phyloP scores from a whole-genome alignment of 129 eudicot species.

The Flaveria ramosissima region DNA sequence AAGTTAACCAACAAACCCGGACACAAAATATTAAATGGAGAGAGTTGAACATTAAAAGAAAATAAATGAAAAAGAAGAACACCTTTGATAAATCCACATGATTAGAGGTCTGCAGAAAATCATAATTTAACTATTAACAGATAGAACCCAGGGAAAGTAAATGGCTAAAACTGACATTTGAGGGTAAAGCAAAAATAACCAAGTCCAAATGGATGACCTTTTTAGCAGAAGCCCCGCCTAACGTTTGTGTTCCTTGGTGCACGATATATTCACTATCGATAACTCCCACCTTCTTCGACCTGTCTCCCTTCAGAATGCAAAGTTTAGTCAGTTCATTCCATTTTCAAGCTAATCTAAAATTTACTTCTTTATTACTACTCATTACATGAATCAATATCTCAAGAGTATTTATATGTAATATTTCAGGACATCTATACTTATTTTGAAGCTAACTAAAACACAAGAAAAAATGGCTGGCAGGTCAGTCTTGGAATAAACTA shows the following conservation, averaged over 20 bases:
- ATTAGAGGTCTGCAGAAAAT: slow-evolving; percentile 46
- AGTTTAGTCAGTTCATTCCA: not conserved
- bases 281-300: slow-evolving; percentile 75
- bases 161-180: not conserved
- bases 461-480: not conserved
- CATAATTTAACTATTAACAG: not conserved
- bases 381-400: not conserved
- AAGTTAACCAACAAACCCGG: not conserved
- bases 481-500: no score
- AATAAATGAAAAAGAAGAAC: slow-evolving; percentile 5
- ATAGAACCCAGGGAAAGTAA: not conserved
- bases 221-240: slow-evolving; percentile 73
- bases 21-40: not conserved
- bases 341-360: slow-evolving; percentile 28
- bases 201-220: slow-evolving; percentile 45
- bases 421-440: not conserved
- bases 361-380: not conserved
- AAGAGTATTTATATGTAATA: not conserved
- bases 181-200: not conserved
- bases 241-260: slow-evolving; percentile 79
- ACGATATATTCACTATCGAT: slow-evolving; percentile 79
- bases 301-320: slow-evolving; percentile 60
- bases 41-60: not conserved
- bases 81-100: slow-evolving; percentile 50
- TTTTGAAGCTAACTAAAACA: not conserved